Base-by-base conservation (phyloP, 2,329 filamentous ascomycete species). In the Corynespora cassiicola region DNA sequence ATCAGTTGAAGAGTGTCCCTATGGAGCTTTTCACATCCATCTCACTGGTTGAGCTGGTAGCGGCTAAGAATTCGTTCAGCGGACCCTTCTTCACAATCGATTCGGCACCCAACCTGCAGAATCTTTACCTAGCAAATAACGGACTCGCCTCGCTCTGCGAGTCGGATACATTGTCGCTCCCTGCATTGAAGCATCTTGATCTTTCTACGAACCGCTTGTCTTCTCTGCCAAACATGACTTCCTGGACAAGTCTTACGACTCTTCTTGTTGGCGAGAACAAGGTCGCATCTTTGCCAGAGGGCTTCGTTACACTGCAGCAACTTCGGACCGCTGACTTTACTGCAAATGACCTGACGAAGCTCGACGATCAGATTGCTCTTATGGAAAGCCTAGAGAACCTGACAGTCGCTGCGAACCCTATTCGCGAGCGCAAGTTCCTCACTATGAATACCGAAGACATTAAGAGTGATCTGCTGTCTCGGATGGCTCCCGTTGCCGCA, bases 351-450 rank as follows among this genome's bases (percentile, higher is more conserved):
- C 82, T 99, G 31, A 82, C 82, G 2, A 75, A 81, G 9, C 67
- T 99, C 6, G 88, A 94, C 19, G 79, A 88, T 0, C 84, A 84
- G 49, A 81, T 97, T 41, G 87, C 86, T 5, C 74, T 81, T 17
- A 96, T 97, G 90, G 82, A 89, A 5, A 84, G 72, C 28, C 72
- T 99, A 7, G 78, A 83, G 14, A 85, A 85, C 61, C 79, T 97
- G 26, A 83, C 85, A 4, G 75, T 99, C 20, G 85, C 84, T 27
- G 90, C 90, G n/a, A 99, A 99, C 57, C 94, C 94, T 1, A 73
- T 99, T 10, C 80, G 88, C 10, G 90, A 96, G 63, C 90, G 87
- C 63, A 96, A 90, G 63, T 90, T 94, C 52, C 75, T 91, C 10
- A 86, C 82, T 1, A 88, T 95, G 71, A 79, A 80, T 15, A 90